A percentile compares a stretch with the other conserved stretches of the same genome.
Evolutionary conservation across 805 yeast species (phyloP).

Genomic region (Pichia phayaonensis): DNA sequence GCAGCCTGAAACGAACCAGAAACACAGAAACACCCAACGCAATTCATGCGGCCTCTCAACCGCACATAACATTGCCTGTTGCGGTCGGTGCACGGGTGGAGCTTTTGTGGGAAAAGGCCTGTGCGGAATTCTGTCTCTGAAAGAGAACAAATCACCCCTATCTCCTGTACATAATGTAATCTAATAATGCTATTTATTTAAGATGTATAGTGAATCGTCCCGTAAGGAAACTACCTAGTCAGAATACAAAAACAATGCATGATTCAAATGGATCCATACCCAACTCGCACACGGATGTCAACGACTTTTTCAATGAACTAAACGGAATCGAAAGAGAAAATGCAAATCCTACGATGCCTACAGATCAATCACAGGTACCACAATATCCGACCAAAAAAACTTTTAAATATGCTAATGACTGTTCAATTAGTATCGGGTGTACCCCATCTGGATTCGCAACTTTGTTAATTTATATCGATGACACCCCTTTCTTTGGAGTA

Average conservation of each 20-base stretch:
- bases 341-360: background rate
- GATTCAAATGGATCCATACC: background rate
- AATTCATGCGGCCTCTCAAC: background rate
- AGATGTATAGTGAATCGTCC: too few species aligned
- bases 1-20: background rate
- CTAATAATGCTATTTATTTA: too few species aligned
- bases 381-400: slow-evolving; percentile 3
- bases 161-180: too few species aligned
- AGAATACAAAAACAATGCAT: background rate
- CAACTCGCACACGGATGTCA: background rate
- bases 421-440: slow-evolving; percentile 10
- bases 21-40: background rate
- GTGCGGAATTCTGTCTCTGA: background rate
- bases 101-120: background rate
- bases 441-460: slow-evolving; percentile 14
- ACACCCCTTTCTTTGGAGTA: slow-evolving; percentile 14
- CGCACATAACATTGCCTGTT: background rate
- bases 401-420: slow-evolving; percentile 9
- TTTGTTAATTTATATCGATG: slow-evolving; percentile 8
- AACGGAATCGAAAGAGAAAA: background rate
- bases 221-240: background rate
- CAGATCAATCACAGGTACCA: background rate
- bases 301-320: background rate
- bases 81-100: background rate
- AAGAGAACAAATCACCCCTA: too few species aligned